These are phyloP conservation scores for Apiotrichum brassicae DNA, from an alignment of 1,284 basidiomycete genomes.

Conservation along the genomic window DNA sequence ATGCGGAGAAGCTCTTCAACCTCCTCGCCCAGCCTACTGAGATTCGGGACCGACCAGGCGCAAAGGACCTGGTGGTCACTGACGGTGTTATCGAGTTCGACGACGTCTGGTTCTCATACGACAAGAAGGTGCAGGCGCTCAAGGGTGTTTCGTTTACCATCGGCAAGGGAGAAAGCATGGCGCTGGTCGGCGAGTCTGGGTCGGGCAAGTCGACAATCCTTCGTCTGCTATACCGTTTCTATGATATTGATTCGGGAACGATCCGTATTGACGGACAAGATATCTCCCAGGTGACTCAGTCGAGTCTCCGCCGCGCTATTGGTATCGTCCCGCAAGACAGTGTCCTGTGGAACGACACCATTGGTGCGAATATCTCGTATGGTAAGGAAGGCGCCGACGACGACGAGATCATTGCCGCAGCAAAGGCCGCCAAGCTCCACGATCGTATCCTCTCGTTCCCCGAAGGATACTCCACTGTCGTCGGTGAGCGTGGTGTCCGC, in stretches of 20 bases:
- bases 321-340: conserved; percentile 98
- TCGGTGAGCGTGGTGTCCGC: conserved; percentile 95
- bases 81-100: conserved; percentile 91
- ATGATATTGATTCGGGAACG: conserved; percentile 70
- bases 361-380: conserved; percentile 91
- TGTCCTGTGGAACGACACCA: conserved; percentile 89
- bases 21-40: conserved; percentile 78
- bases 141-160: conserved; percentile 78
- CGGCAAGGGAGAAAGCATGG: conserved; percentile 90
- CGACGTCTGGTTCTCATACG: conserved; percentile 85
- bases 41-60: conserved; percentile 62
- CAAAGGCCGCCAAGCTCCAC: conserved; percentile 79
- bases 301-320: conserved; percentile 68
- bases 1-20: conserved; percentile 92
- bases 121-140: conserved; percentile 80
- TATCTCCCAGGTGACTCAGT: conserved; percentile 65
- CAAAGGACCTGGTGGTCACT: conserved; percentile 63
- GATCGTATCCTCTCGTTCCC: conserved; percentile 72
- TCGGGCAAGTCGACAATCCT: conserved; percentile 96
- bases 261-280: conserved; percentile 77
- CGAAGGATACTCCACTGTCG: conserved; percentile 74
- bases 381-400: conserved; percentile 79
- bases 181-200: conserved; percentile 91
- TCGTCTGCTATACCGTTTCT: conserved; percentile 89
- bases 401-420: conserved; percentile 78